Percentiles rank a stretch among this genome's conserved stretches.
Evolutionary conservation across 768 basidiomycete genomes (phyloP).

Genomic region (Thelephora aurantiotincta): DNA sequence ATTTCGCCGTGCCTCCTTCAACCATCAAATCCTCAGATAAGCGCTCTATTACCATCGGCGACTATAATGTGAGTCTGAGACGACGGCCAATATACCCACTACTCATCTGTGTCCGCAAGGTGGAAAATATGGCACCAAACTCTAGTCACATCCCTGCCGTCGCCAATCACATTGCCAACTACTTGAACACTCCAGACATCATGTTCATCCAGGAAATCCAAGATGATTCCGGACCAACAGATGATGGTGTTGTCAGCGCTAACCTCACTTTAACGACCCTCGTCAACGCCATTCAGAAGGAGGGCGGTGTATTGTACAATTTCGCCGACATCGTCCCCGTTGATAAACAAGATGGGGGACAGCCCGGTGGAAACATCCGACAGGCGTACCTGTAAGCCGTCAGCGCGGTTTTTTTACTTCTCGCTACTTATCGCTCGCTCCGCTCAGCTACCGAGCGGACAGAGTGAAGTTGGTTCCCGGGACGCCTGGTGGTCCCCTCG

Average conservation of each 20-base stretch:
- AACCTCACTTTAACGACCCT: conserved; percentile 37
- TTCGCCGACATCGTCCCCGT: conserved; percentile 36
- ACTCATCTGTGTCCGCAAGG: conserved; percentile 4
- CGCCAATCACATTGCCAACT: conserved; percentile 37
- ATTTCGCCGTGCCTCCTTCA: conserved; percentile 23
- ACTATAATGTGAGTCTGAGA: conserved; percentile 35
- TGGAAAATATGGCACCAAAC: conserved; percentile 12
- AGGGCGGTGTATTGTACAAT: conserved; percentile 25
- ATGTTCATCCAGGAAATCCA: conserved; percentile 56
- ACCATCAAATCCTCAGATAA: conserved; percentile 20
- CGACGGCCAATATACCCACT: not conserved
- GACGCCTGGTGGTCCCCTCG: conserved; percentile 34
- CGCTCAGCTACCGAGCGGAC: conserved; percentile 28
- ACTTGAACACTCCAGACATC: conserved; percentile 40
- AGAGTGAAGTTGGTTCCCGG: conserved; percentile 32
- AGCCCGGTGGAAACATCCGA: conserved; percentile 52
- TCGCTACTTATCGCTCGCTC: not conserved
- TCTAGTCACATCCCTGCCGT: conserved; percentile 14
- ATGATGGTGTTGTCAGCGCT: conserved; percentile 39
- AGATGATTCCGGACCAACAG: conserved; percentile 35
- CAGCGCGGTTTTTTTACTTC: not conserved
- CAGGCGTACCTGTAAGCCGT: conserved; percentile 34
- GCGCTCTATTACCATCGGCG: conserved; percentile 39
- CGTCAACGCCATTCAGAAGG: conserved; percentile 27
- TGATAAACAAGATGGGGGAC: conserved; percentile 40